phyloP scores from a whole-genome alignment of 2,329 filamentous ascomycete genomes.

The Cladosporium sp. region DNA sequence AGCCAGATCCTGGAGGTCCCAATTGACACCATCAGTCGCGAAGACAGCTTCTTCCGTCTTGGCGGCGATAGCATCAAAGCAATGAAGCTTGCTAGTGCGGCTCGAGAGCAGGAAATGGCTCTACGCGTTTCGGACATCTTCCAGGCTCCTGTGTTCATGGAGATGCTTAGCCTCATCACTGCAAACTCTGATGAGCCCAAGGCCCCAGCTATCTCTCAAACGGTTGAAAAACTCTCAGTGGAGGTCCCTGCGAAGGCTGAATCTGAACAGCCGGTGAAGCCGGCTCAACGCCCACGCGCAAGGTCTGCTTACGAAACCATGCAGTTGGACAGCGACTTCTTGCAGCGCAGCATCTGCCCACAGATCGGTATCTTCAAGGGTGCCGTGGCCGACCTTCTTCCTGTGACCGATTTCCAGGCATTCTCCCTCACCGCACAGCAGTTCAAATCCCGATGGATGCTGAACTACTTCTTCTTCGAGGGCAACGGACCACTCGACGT shows the following conservation, averaged over 20 bases:
- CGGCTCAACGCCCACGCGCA: conserved; percentile 3
- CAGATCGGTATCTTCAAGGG: conserved; percentile 30
- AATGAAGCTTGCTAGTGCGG: conserved; percentile 46
- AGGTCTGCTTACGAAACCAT: conserved; percentile 10
- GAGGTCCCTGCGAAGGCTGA: not conserved
- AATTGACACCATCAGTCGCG: conserved; percentile 20
- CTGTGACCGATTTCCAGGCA: conserved; percentile 30
- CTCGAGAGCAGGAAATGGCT: conserved; percentile 37
- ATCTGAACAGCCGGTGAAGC: not conserved
- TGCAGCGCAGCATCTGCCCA: conserved; percentile 25
- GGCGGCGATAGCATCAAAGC: conserved; percentile 49
- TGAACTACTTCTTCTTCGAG: conserved; percentile 30
- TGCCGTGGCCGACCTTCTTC: conserved; percentile 20
- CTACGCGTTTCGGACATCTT: conserved; percentile 48
- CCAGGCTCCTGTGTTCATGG: conserved; percentile 22
- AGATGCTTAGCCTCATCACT: conserved; percentile 15
- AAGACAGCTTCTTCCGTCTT: conserved; percentile 45
- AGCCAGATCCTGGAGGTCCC: conserved; percentile 9
- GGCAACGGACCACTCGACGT: conserved; percentile 26
- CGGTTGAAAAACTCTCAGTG: not conserved
- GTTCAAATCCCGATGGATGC: conserved; percentile 17
- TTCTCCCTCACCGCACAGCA: conserved; percentile 19
- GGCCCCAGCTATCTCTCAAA: not conserved
- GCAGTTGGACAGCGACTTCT: conserved; percentile 15
- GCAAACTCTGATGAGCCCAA: conserved; percentile 8